A percentile compares a stretch with the other conserved stretches of the same genome.
Conservation (phyloP, 2,329 filamentous ascomycete species). For the Dryadomyces quercivorus region DNA sequence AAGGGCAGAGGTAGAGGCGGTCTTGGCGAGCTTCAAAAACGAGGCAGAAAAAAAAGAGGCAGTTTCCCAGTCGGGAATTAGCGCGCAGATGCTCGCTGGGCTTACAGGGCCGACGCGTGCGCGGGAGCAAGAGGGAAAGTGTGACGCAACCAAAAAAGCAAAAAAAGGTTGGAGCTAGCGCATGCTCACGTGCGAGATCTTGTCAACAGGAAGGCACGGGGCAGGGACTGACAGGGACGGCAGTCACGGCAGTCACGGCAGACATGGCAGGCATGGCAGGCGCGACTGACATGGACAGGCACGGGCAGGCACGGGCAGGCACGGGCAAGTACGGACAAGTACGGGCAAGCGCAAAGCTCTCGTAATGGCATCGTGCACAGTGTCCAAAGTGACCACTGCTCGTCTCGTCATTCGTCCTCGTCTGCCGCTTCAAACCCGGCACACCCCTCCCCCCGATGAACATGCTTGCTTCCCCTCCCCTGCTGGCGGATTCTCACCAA, state of each 20-base stretch:
- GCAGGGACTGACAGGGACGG: no score
- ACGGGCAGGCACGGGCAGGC: no score
- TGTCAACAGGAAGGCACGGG: background rate
- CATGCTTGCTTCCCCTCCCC: background rate
- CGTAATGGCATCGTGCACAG: background rate
- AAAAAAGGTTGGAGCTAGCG: background rate
- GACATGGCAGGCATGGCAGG: no score
- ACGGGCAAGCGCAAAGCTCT: no score
- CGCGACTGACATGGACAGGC: no score
- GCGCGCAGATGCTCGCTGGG: no score
- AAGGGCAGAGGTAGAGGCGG: background rate
- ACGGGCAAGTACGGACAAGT: no score
- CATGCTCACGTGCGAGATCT: background rate
- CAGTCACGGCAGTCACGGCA: no score
- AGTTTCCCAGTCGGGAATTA: no score
- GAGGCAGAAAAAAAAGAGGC: no score
- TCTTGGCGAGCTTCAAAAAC: no score
- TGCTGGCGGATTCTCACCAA: background rate
- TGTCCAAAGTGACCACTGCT: no score
- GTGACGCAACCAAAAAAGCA: background rate
- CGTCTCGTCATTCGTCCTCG: background rate
- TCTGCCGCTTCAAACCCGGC: background rate
- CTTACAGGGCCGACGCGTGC: background rate
- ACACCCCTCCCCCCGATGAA: background rate
- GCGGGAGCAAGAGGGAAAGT: background rate